Percentiles rank a stretch among this genome's conserved stretches.
These are phyloP conservation scores for Marchantia polymorpha DNA, from an alignment of 225 moss, liverwort and hornwort genomes.

Conservation along the genomic window DNA sequence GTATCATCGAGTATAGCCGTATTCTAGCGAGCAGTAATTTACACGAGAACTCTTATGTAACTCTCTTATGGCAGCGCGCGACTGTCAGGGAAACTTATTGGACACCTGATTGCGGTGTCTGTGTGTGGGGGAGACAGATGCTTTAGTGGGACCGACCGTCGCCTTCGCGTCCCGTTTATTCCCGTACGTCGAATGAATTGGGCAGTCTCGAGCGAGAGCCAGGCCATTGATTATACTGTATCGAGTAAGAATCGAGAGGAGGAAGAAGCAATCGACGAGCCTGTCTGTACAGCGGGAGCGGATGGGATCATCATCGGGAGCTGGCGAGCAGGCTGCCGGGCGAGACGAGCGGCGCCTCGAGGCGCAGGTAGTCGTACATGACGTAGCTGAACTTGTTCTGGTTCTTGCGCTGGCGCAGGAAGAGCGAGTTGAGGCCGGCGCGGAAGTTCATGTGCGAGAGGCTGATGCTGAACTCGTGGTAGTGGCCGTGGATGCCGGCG, in stretches of 20 bases:
- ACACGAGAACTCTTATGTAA: not conserved
- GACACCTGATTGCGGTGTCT: not conserved
- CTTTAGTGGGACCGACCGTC: conserved; percentile 10
- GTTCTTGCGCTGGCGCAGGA: conserved; percentile 33
- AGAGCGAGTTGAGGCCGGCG: conserved; percentile 27
- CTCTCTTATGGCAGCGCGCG: not conserved
- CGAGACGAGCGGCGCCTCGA: conserved; percentile 24
- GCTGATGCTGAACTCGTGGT: conserved; percentile 38
- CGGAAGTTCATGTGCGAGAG: conserved; percentile 44
- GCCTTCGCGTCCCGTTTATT: too few species aligned
- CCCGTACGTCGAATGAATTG: not conserved
- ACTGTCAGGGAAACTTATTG: not conserved
- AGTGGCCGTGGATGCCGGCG: conserved; percentile 42
- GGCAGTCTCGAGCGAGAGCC: not conserved
- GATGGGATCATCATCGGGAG: not conserved
- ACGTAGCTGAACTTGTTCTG: conserved; percentile 41
- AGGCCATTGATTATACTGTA: not conserved
- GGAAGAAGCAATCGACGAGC: not conserved
- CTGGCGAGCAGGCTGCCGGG: not conserved
- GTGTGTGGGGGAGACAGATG: too few species aligned
- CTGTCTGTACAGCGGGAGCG: too few species aligned
- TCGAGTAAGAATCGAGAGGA: not conserved
- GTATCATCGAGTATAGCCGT: not conserved
- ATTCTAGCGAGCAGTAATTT: not conserved
- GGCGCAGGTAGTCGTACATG: conserved; percentile 46